Evolutionary conservation across 176 grass and related monocot species (phyloP).

Genomic region (Rhynchospora tenuis): DNA sequence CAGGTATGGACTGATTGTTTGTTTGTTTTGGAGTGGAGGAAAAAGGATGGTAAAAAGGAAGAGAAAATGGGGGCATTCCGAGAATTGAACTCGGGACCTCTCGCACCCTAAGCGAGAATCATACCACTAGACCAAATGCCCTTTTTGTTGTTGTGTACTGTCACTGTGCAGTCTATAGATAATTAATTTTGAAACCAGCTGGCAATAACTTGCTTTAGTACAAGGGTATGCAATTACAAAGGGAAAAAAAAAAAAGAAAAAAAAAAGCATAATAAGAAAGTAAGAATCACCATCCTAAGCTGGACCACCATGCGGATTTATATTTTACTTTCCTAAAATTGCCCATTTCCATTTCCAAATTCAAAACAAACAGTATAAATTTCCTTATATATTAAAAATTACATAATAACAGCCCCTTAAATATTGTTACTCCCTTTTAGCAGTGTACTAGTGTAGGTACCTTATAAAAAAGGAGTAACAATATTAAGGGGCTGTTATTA

Average conservation of each 20-base stretch:
- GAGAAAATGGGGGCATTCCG: not conserved
- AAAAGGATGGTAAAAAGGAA: not conserved
- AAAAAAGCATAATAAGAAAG: too few species aligned
- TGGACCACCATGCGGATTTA: too few species aligned
- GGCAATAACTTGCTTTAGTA: too few species aligned
- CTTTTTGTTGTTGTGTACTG: not conserved
- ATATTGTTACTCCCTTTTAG: not conserved
- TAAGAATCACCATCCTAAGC: too few species aligned
- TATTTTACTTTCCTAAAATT: not conserved
- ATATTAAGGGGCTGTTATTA: too few species aligned
- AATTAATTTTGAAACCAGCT: too few species aligned
- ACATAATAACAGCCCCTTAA: not conserved
- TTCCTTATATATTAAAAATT: not conserved
- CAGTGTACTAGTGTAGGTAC: not conserved
- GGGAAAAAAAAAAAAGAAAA: too few species aligned
- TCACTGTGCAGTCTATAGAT: too few species aligned
- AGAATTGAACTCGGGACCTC: not conserved
- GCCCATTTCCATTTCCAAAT: not conserved
- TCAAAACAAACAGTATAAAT: not conserved
- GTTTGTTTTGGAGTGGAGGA: not conserved
- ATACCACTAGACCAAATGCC: slow-evolving; percentile 72
- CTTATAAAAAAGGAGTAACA: too few species aligned
- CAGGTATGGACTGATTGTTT: slow-evolving; percentile 11
- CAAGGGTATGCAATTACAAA: too few species aligned
- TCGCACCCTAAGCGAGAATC: slow-evolving; percentile 71